phyloP scores from a whole-genome alignment of 1,284 basidiomycete species.

The Malassezia dermatis region DNA sequence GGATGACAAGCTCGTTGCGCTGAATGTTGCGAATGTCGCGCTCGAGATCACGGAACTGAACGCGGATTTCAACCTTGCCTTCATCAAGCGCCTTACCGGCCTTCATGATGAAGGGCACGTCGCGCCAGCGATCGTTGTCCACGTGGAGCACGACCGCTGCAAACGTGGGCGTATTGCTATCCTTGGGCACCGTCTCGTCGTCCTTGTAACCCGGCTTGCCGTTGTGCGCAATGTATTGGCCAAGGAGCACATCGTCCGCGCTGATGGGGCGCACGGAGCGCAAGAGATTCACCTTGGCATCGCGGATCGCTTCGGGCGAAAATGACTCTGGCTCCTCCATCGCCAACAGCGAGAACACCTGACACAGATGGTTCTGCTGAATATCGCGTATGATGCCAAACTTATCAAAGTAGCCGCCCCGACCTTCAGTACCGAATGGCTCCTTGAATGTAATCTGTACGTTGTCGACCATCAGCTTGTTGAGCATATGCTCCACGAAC shows the following conservation, averaged over 20 bases:
- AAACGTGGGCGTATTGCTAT: slow-evolving; percentile 49
- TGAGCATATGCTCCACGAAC: slow-evolving; percentile 42
- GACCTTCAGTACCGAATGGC: slow-evolving; percentile 49
- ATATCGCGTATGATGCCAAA: slow-evolving; percentile 50
- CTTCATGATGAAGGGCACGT: slow-evolving; percentile 46
- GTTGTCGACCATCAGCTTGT: slow-evolving; percentile 47
- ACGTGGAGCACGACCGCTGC: slow-evolving; percentile 44
- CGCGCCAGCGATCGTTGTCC: slow-evolving; percentile 44
- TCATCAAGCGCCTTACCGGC: slow-evolving; percentile 47
- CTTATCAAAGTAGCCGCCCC: slow-evolving; percentile 50
- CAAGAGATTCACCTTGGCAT: slow-evolving; percentile 48
- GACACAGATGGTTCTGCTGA: slow-evolving; percentile 48
- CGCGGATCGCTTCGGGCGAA: slow-evolving; percentile 47
- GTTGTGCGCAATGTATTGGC: slow-evolving; percentile 45
- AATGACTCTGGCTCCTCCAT: slow-evolving; percentile 48
- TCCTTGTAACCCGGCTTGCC: slow-evolving; percentile 50
- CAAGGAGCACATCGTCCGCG: slow-evolving; percentile 45
- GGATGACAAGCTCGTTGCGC: slow-evolving; percentile 46
- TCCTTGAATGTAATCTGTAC: slow-evolving; percentile 50
- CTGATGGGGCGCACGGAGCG: slow-evolving; percentile 42
- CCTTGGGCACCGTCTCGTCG: slow-evolving; percentile 49
- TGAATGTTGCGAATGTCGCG: slow-evolving; percentile 26
- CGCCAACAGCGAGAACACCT: slow-evolving; percentile 46
- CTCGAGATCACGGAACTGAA: slow-evolving; percentile 44
- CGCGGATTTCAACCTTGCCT: slow-evolving; percentile 43